Evolutionary conservation across 106 monocot species (phyloP), one percentile per base, ranked within the genome.

Genomic region (Iris macrosiphon): DNA sequence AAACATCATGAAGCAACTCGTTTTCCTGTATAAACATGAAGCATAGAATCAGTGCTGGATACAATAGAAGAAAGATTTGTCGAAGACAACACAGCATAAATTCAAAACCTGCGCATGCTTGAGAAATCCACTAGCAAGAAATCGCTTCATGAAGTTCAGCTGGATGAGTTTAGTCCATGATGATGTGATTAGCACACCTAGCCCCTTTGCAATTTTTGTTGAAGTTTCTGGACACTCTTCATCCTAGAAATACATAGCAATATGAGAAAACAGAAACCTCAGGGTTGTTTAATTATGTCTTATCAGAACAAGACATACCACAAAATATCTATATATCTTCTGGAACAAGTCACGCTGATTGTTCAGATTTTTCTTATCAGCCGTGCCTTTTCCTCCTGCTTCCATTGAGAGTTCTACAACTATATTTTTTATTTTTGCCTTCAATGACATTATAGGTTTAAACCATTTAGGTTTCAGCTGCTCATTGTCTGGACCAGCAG

Each of bases 121-220:
- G 29, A 91, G 77, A 61, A 91, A 98, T 34, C 91, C 98, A 69
- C 66, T 78, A 14, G 79, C 87, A 61, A 98, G 91, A 48, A 80
- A 83, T 24, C 75, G 82, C 68, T 79, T 98, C 40, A 98, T 48
- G 64, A 91, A 98, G 72, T 98, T 91, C 57, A 98, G 62, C 98
- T 98, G 77, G 19, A 87, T 74, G 6, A 70, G 64, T 37, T 83
- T 66, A 14, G 75, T 54, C 90, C 98, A 91, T 27, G 91, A 74
- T 35, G 91, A 83, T 6, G 85, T 68, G 51, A 40, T 75, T 34
- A 98, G 52, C 9, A 77, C 51, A 10, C 65, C 75, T 46, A 66
- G 62, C 32, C 86, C 89, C 54, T 65, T 82, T 24, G 75, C 75
- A 60, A 98, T 59, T 64, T 83, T 87, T n/a, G 83, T 47, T 2